Evolutionary conservation across 2,329 filamentous ascomycete genomes (phyloP).

Genomic region (Aschersonia sp.): DNA sequence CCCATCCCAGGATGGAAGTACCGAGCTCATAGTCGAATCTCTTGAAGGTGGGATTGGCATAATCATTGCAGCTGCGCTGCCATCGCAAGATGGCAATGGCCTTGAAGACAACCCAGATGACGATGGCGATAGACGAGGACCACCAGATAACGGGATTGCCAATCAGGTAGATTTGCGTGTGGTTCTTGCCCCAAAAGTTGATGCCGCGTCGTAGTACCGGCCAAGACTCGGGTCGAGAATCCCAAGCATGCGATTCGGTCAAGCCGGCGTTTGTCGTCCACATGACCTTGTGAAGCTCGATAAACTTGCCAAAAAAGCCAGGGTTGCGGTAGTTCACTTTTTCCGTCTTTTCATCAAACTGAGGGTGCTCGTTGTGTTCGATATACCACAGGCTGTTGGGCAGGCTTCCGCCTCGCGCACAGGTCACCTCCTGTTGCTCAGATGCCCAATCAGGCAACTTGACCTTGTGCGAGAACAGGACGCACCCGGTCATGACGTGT

Average conservation of each 20-base stretch:
- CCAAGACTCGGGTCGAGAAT: slow-evolving; percentile 88
- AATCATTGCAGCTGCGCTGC: slow-evolving; percentile 88
- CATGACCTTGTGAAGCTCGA: slow-evolving; percentile 95
- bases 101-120: slow-evolving; percentile 71
- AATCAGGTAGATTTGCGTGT: slow-evolving; percentile 91
- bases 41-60: slow-evolving; percentile 70
- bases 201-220: slow-evolving; percentile 84
- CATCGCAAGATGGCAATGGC: slow-evolving; percentile 75
- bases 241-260: slow-evolving; percentile 94
- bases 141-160: slow-evolving; percentile 95
- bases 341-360: slow-evolving; percentile 60
- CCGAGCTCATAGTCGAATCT: slow-evolving; percentile 97
- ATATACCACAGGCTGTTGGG: slow-evolving; percentile 98
- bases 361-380: slow-evolving; percentile 76
- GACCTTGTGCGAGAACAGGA: slow-evolving; percentile 95
- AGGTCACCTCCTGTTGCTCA: slow-evolving; percentile 98
- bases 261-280: slow-evolving; percentile 96
- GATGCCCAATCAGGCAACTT: slow-evolving; percentile 97
- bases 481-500: slow-evolving; percentile 93
- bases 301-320: slow-evolving; percentile 95
- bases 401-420: slow-evolving; percentile 75
- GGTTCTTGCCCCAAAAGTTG: slow-evolving; percentile 95
- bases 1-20: slow-evolving; percentile 81
- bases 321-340: slow-evolving; percentile 93
- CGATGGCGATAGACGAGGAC: slow-evolving; percentile 66